Conservation (phyloP, 768 basidiomycete genomes). For the Lentinus brumalis region DNA sequence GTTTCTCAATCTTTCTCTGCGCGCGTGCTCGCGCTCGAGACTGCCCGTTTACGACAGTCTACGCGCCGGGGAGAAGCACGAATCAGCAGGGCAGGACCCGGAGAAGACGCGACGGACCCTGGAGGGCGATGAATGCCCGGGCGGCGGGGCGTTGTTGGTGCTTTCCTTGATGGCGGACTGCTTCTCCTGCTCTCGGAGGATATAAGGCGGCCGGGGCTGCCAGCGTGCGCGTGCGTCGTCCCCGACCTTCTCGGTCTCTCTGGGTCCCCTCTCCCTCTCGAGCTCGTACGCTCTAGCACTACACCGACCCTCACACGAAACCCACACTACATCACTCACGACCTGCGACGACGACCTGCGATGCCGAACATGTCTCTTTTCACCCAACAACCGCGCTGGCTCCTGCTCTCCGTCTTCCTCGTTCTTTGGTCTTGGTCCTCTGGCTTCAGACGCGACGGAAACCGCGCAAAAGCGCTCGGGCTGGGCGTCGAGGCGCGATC, state of each 20-base stretch:
- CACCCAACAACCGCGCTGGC: constrained; percentile 17
- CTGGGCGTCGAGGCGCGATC: constrained; percentile 18
- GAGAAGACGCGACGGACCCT: not conserved
- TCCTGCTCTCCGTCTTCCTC: constrained; percentile 18
- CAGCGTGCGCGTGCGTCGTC: not conserved
- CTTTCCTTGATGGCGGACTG: not conserved
- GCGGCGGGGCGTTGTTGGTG: not conserved
- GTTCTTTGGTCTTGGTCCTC: constrained; percentile 20
- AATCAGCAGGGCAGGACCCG: not conserved
- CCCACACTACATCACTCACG: not conserved
- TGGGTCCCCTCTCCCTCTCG: not conserved
- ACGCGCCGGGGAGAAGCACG: not conserved
- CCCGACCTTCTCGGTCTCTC: not conserved
- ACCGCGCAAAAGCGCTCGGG: constrained; percentile 2
- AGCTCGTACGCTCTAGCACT: not conserved
- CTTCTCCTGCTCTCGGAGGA: not conserved
- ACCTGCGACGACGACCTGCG: not conserved
- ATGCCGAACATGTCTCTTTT: constrained; percentile 4
- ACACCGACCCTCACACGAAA: no score
- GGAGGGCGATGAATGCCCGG: not conserved
- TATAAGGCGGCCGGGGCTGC: not conserved
- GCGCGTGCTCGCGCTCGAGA: not conserved
- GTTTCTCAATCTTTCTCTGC: not conserved
- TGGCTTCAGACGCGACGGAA: constrained; percentile 7
- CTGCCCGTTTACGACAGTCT: no score